Conservation (phyloP, 352 stramenopile species). For the Pythium dissimile region DNA sequence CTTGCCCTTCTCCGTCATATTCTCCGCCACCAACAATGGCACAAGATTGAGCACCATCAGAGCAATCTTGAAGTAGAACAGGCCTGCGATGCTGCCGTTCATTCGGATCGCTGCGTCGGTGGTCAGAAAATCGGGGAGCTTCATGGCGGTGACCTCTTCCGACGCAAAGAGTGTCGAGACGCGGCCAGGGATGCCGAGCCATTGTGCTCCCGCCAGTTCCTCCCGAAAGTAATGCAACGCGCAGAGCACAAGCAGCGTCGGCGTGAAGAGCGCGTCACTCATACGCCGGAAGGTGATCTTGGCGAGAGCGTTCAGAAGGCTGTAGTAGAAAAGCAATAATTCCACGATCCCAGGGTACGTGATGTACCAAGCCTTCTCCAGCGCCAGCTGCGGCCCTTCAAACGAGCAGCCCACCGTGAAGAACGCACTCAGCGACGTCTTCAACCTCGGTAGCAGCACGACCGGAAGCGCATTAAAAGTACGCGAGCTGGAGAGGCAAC, state of each 20-base stretch:
- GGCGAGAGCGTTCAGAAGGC: conserved; percentile 26
- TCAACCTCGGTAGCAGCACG: conserved; percentile 14
- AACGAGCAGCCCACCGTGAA: conserved; percentile 27
- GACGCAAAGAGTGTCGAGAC: conserved; percentile 6
- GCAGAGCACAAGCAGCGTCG: conserved; percentile 24
- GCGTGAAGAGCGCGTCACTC: conserved; percentile 25
- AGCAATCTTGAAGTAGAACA: conserved; percentile 26
- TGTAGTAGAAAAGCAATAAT: conserved; percentile 26
- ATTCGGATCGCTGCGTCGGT: conserved; percentile 25
- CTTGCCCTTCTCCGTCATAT: conserved; percentile 11
- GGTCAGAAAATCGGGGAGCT: conserved; percentile 26
- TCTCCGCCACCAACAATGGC: conserved; percentile 9
- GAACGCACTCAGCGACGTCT: conserved; percentile 18
- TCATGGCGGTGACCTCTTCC: conserved; percentile 20
- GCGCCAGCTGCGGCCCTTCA: conserved; percentile 24
- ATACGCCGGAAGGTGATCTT: conserved; percentile 26
- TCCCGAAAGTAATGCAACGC: conserved; percentile 23
- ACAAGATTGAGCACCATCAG: conserved; percentile 26
- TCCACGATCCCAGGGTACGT: conserved; percentile 30
- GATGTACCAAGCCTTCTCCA: conserved; percentile 29
- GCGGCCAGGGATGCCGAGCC: conserved; percentile 23
- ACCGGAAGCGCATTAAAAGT: conserved; percentile 22
- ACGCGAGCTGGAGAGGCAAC: conserved; percentile 6
- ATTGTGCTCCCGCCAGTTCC: conserved; percentile 8
- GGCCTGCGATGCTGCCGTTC: conserved; percentile 20